Evolutionary conservation across 441 rosid species (phyloP), one percentile per base, ranked within the genome.

Genomic region (Croton laevigatus): DNA sequence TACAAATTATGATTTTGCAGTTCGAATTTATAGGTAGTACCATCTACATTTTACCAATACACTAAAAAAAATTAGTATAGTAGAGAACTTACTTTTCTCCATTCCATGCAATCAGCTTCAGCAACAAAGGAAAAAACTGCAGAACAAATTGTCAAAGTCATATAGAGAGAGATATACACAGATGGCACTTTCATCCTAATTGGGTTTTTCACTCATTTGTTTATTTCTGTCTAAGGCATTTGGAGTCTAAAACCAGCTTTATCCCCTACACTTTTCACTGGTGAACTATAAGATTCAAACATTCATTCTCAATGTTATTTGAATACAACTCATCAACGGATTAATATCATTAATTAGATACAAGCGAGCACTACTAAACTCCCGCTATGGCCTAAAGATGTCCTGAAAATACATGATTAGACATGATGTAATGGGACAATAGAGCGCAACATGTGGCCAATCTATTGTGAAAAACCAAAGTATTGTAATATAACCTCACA

Each of bases 121-220:
- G 86, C 85, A 92, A 78, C 91, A 95, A 80, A 7, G 99, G 99
- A 62, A 92, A 95, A 80, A 92, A 95, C 98, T 95, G 90, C 83
- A 85, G 44, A 70, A 69, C 54, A 71, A 17, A 71, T 60, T 7
- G 57, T 36, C 66, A 69, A 54, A 66, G 53, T 81, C 44, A 76
- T 74, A 51, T 45, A 65, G 45, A 79, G 67, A 66, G 48, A 13
- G 27, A 49, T 62, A 27, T 27, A 27, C 10, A 65, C 10, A 65
- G 38, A 70, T 71, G 16, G 44, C 45, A 45, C 16, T 58, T 37
- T 17, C 49, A 44, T 27, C 36, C 34, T 45, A 44, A 44, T 72
- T 19, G 6, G 44, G 8, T 11, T 54, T 46, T 36, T 22, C 51
- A 20, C 36, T 22, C 66, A 49, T 40, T 53, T 42, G 13, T 49